Base-by-base conservation (phyloP, 2,329 filamentous ascomycete species). In the Exophiala lecanii-corni region DNA sequence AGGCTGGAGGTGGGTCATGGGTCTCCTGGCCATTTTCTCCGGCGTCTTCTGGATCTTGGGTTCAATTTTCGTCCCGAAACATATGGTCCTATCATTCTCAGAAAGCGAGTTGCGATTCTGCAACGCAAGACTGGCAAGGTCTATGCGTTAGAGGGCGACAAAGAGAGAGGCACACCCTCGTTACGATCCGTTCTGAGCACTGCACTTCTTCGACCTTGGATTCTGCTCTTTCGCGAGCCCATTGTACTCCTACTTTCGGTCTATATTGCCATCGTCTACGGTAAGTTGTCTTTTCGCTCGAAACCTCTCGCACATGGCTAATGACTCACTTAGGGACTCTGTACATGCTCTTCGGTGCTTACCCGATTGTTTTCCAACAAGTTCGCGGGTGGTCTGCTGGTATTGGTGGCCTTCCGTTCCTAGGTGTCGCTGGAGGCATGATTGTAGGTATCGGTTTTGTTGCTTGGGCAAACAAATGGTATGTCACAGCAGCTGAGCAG, bases 251-350 rank as follows among this genome's bases (percentile, higher is more conserved):
- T 84, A 7, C 69, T 79, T 2, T 76, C 75, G 26, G 67, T 86
- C 18, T 76, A 76, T 51, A 67, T 75, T 42, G 68, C 73, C 1
- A 67, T 76, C 40, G 63, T 71, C 4, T 76, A 76, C 40, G 69
- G 73, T 26, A 68, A 71, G 12, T 61, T 74, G 12, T 28, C 5
- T 13, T 32, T 12, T 16, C n/a, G n/a, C n/a, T n/a, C n/a, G n/a
- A 23, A 74, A 73, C 48, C 69, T 73, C 56, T 9, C 51, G 49
- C 33, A 42, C 6, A 61, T 73, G 25, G n/a, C n/a, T 74, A 72
- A 50, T 71, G 74, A 56, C 94, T 95, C 61, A 82, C n/a, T 95
- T 89, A 89, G 87, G 57, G 16, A 76, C 73, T 0, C 59, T 78
- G 3, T 79, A 77, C 58, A 67, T 78, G 58, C 69, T 79, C 56